Evolutionary conservation across 2,329 filamentous ascomycete species (phyloP).

Genomic region (Ophiosphaerella korrae): DNA sequence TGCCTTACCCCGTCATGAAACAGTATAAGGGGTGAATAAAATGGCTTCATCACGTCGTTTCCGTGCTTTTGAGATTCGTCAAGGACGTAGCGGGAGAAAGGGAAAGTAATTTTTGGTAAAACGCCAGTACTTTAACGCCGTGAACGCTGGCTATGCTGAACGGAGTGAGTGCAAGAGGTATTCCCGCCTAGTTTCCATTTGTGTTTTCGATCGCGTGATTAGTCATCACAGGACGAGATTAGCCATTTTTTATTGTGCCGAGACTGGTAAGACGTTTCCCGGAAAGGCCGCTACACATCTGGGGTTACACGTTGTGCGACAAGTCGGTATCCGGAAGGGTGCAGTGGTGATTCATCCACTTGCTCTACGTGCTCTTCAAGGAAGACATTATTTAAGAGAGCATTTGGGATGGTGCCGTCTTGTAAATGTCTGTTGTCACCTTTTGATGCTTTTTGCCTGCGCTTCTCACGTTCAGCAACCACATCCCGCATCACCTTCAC

Average conservation of each 20-base stretch:
- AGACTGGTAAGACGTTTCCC: not conserved
- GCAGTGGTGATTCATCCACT: constrained; percentile 42
- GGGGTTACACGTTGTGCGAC: constrained; percentile 17
- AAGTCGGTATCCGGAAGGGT: constrained; percentile 46
- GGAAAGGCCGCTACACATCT: constrained; percentile 7
- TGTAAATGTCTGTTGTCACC: constrained; percentile 28
- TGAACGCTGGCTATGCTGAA: constrained; percentile 45
- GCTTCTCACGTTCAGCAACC: constrained; percentile 51
- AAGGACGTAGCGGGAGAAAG: constrained; percentile 14
- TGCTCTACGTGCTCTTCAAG: constrained; percentile 43
- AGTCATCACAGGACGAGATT: constrained; percentile 3
- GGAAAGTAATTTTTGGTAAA: constrained; percentile 7
- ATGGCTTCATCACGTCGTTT: constrained; percentile 35
- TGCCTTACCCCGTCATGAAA: constrained; percentile 24
- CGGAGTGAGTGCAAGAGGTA: constrained; percentile 22
- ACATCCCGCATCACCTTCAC: constrained; percentile 49
- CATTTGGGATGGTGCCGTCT: constrained; percentile 21
- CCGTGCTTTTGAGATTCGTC: constrained; percentile 34
- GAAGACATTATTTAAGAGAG: constrained; percentile 35
- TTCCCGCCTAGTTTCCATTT: constrained; percentile 21
- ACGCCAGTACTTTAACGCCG: constrained; percentile 37
- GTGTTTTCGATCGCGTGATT: constrained; percentile 6
- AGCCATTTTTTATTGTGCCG: constrained; percentile 2
- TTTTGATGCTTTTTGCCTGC: constrained; percentile 41
- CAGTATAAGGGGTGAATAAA: constrained; percentile 21